Evolutionary conservation across 2,329 filamentous ascomycete genomes (phyloP).

Genomic region (Neonectria punicea): DNA sequence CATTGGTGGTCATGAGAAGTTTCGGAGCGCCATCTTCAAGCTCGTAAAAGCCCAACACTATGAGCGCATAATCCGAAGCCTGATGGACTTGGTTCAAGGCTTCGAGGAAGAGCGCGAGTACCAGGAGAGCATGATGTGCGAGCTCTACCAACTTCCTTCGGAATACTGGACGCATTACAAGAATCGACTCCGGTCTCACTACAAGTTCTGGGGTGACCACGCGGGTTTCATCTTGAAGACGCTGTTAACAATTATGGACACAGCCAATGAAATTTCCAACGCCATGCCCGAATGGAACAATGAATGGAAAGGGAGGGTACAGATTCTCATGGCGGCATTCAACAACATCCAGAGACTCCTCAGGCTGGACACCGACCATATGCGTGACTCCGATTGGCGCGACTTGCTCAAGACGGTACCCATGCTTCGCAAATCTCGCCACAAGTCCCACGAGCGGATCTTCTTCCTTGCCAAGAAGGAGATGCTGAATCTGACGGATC

Average conservation of each 20-base stretch:
- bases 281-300: background rate
- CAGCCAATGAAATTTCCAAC: background rate
- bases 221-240: constrained; percentile 3
- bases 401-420: constrained; percentile 37
- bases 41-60: constrained; percentile 9
- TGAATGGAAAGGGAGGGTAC: constrained; percentile 33
- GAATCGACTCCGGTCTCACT: constrained; percentile 1
- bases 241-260: background rate
- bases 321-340: constrained; percentile 16
- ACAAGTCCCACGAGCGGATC: constrained; percentile 30
- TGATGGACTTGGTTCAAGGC: constrained; percentile 27
- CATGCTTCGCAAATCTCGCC: constrained; percentile 37
- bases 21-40: background rate
- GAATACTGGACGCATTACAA: constrained; percentile 30
- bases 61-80: constrained; percentile 26
- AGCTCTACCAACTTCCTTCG: constrained; percentile 34
- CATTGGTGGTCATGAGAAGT: background rate
- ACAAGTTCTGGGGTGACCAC: constrained; percentile 13
- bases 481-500: constrained; percentile 32
- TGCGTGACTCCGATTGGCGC: constrained; percentile 31
- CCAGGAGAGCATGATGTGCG: constrained; percentile 37
- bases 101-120: constrained; percentile 32
- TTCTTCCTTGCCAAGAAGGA: constrained; percentile 38
- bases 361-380: constrained; percentile 3
- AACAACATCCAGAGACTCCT: constrained; percentile 28